phyloP scores from a whole-genome alignment of 2,329 filamentous ascomycete genomes.

The Pseudogymnoascus sp. region DNA sequence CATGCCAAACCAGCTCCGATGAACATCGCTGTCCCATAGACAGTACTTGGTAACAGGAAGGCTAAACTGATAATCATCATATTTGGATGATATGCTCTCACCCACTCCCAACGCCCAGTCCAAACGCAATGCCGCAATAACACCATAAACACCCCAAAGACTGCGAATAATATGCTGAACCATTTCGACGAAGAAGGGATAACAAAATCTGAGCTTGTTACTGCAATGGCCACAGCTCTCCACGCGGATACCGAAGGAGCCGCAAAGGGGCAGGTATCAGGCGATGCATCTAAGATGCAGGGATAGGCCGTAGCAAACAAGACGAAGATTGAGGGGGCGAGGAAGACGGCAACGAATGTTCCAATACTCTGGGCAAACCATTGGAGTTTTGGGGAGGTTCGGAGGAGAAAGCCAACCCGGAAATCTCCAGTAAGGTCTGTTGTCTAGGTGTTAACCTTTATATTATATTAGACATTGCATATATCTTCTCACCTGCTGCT shows the following conservation, averaged over 20 bases:
- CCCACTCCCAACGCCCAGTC: neutral
- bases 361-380: constrained; percentile 18
- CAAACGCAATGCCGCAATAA: neutral
- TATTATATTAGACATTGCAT: neutral
- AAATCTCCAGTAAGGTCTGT: neutral
- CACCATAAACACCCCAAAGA: neutral
- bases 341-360: constrained; percentile 17
- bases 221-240: constrained; percentile 17
- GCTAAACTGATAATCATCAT: constrained; percentile 18
- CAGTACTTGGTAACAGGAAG: constrained; percentile 17
- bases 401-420: neutral
- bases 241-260: constrained; percentile 18
- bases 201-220: constrained; percentile 17
- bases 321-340: constrained; percentile 16
- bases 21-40: constrained; percentile 19
- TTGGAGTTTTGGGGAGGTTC: constrained; percentile 2
- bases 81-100: constrained; percentile 12
- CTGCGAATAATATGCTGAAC: constrained; percentile 3
- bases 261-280: constrained; percentile 15
- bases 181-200: constrained; percentile 12
- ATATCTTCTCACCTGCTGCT: neutral
- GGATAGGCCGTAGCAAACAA: constrained; percentile 19
- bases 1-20: constrained; percentile 17
- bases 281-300: constrained; percentile 14
- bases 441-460: neutral